phyloP scores from a whole-genome alignment of 441 rosid genomes.

The Syzygium malaccense region DNA sequence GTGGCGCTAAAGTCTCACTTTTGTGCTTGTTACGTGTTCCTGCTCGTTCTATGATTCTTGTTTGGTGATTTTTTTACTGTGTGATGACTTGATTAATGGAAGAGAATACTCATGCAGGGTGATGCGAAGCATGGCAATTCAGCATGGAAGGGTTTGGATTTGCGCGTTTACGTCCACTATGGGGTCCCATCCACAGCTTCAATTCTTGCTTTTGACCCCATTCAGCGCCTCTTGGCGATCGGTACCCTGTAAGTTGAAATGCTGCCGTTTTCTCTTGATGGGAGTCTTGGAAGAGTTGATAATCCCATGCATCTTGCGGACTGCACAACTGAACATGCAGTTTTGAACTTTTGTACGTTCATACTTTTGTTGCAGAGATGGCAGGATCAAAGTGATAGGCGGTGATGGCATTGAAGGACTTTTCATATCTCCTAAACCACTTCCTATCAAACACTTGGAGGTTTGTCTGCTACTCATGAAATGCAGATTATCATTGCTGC shows the following conservation, averaged over 20 bases:
- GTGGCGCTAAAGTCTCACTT: background rate
- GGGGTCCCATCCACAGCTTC: slow-evolving; percentile 62
- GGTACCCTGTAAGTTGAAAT: slow-evolving; percentile 43
- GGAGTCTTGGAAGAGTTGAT: background rate
- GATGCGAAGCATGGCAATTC: slow-evolving; percentile 21
- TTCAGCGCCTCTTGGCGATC: slow-evolving; percentile 51
- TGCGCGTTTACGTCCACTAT: slow-evolving; percentile 35
- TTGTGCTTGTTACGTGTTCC: background rate
- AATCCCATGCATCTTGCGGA: background rate
- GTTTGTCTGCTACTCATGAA: slow-evolving; percentile 10
- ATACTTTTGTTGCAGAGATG: slow-evolving; percentile 35
- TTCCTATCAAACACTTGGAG: slow-evolving; percentile 49
- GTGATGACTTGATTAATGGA: background rate
- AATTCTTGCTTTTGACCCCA: slow-evolving; percentile 52
- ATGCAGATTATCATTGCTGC: background rate
- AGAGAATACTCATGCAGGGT: slow-evolving; percentile 13
- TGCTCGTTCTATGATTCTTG: background rate
- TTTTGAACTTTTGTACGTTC: background rate
- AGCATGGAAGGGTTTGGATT: slow-evolving; percentile 38
- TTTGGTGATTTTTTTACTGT: background rate
- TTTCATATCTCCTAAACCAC: slow-evolving; percentile 36
- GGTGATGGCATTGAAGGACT: slow-evolving; percentile 63
- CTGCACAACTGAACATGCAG: background rate
- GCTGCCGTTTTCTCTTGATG: background rate
- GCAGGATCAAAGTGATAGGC: slow-evolving; percentile 55